Evolutionary conservation across 352 stramenopile genomes (phyloP).

Genomic region (Albugo candida): DNA sequence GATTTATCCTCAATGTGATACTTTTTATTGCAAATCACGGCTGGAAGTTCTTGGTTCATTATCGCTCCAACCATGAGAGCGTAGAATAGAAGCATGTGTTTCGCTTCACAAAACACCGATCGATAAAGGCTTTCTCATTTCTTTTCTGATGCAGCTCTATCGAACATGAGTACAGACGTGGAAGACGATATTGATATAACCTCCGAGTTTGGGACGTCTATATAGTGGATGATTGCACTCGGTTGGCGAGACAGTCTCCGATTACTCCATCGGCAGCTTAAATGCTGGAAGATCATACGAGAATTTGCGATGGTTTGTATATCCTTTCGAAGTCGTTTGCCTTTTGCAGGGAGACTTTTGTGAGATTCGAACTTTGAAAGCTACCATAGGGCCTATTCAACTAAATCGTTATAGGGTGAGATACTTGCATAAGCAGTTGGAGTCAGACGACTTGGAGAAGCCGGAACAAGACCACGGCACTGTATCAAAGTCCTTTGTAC

Average conservation of each 20-base stretch:
- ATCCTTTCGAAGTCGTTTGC: not conserved
- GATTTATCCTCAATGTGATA: constrained; percentile 73
- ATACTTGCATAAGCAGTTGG: not conserved
- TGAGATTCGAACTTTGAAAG: not conserved
- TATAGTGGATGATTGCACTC: too few relatives aligned
- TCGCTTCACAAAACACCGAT: not conserved
- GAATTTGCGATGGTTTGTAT: not conserved
- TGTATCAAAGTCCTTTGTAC: too few relatives aligned
- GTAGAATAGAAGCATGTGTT: constrained; percentile 12
- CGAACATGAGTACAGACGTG: too few relatives aligned
- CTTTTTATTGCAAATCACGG: constrained; percentile 71
- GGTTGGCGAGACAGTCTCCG: too few relatives aligned
- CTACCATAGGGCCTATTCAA: not conserved
- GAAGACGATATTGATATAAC: too few relatives aligned
- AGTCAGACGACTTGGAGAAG: too few relatives aligned
- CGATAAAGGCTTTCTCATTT: too few relatives aligned
- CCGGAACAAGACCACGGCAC: too few relatives aligned
- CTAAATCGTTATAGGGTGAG: not conserved
- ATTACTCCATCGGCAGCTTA: too few relatives aligned
- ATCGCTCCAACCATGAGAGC: constrained; percentile 77
- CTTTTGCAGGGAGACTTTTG: not conserved
- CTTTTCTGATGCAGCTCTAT: too few relatives aligned
- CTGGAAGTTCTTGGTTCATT: constrained; percentile 75
- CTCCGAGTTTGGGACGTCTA: too few relatives aligned
- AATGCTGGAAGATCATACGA: not conserved